Conservation (phyloP, 1,284 basidiomycete species). For the Trametes pubescens region DNA sequence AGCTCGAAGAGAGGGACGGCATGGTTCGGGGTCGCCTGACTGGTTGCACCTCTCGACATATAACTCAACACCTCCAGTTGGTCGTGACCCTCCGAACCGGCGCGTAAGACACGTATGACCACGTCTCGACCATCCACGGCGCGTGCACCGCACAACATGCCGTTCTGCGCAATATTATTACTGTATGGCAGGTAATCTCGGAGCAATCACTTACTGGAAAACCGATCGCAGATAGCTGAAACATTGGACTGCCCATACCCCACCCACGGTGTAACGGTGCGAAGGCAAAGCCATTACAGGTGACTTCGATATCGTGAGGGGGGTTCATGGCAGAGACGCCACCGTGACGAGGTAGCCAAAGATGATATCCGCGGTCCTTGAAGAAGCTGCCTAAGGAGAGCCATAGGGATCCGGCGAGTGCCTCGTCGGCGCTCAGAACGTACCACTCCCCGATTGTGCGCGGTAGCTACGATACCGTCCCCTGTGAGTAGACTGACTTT, state of each 20-base stretch:
- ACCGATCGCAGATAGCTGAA: not conserved
- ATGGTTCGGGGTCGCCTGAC: slow-evolving; percentile 12
- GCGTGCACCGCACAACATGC: not conserved
- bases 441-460: slow-evolving; percentile 3
- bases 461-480: not conserved
- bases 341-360: not conserved
- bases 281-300: slow-evolving; percentile 16
- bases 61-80: not conserved
- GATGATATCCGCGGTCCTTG: slow-evolving; percentile 5
- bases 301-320: not conserved
- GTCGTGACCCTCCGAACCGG: not conserved
- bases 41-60: not conserved
- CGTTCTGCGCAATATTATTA: not conserved
- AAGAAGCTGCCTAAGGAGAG: not conserved
- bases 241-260: not conserved
- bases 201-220: not conserved
- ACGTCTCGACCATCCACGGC: slow-evolving; percentile 1
- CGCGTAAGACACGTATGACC: slow-evolving; percentile 1
- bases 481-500: not conserved
- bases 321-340: not conserved
- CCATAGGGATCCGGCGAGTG: slow-evolving; percentile 2
- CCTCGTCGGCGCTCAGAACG: not conserved
- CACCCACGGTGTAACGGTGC: slow-evolving; percentile 11
- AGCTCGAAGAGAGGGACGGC: slow-evolving; percentile 34
- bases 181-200: not conserved